These are phyloP conservation scores for Syncephalastrum sp. DNA, from an alignment of 371 early-diverging fungal species.

Conservation along the genomic window DNA sequence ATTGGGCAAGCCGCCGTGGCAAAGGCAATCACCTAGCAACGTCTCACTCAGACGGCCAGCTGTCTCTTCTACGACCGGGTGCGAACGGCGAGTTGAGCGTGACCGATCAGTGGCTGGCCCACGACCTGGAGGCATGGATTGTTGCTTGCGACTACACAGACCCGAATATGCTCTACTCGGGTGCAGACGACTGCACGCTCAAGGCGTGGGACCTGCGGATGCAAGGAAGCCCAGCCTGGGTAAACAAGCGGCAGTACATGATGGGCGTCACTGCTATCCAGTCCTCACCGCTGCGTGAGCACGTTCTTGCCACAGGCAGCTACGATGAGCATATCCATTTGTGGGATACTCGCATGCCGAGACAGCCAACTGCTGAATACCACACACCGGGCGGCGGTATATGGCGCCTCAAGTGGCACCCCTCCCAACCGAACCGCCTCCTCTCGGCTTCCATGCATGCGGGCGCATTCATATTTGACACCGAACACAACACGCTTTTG, in stretches of 20 bases:
- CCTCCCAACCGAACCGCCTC: conserved; percentile 57
- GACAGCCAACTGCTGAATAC: conserved; percentile 63
- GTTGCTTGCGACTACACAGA: conserved; percentile 81
- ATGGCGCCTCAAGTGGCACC: conserved; percentile 95
- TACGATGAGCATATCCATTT: conserved; percentile 86
- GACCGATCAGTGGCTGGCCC: conserved; percentile 67
- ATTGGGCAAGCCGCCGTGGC: conserved; percentile 75
- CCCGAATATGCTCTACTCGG: conserved; percentile 61
- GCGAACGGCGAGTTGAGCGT: conserved; percentile 35
- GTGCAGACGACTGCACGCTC: conserved; percentile 82
- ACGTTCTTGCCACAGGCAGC: conserved; percentile 79
- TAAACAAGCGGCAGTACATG: conserved; percentile 49
- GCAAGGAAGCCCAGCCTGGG: conserved; percentile 13
- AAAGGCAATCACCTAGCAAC: conserved; percentile 48
- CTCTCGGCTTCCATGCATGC: conserved; percentile 90
- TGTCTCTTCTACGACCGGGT: conserved; percentile 44
- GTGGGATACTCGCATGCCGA: conserved; percentile 88
- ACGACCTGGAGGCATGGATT: conserved; percentile 94
- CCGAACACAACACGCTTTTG: conserved; percentile 9
- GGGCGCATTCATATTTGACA: conserved; percentile 47
- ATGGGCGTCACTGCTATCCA: conserved; percentile 90
- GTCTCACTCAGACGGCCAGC: conserved; percentile 69
- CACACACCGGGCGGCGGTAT: conserved; percentile 83
- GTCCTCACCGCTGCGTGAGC: conserved; percentile 70
- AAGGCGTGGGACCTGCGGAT: conserved; percentile 85